Conservation (phyloP, 2,329 filamentous ascomycete genomes). For the Hawksworthiomyces lignivorus region DNA sequence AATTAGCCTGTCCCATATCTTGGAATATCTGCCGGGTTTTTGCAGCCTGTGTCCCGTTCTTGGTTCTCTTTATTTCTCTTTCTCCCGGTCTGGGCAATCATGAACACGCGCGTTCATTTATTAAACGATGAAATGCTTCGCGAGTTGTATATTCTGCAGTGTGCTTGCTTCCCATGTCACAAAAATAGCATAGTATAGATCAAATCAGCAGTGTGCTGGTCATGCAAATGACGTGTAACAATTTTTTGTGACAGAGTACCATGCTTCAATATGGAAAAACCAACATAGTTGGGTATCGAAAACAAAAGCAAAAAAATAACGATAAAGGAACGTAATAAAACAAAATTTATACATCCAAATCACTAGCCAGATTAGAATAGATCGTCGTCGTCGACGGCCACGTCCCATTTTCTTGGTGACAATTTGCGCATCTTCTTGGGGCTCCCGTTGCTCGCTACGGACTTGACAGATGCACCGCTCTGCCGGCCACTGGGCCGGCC, state of each 20-base stretch:
- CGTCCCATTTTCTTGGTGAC: constrained; percentile 40
- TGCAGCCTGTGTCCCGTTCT: neutral
- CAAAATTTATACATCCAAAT: neutral
- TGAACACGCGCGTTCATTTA: neutral
- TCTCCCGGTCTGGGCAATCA: too few relatives aligned
- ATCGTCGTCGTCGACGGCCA: constrained; percentile 30
- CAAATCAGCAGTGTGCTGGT: too few relatives aligned
- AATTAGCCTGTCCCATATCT: too few relatives aligned
- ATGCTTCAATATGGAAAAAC: neutral
- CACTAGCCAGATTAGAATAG: constrained; percentile 20
- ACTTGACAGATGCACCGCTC: constrained; percentile 9
- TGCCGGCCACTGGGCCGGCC: constrained; percentile 9
- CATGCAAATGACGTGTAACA: too few relatives aligned
- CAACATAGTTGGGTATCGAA: constrained; percentile 5
- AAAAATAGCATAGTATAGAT: neutral
- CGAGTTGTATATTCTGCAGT: too few relatives aligned
- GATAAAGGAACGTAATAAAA: neutral
- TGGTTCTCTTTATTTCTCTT: neutral
- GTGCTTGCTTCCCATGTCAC: too few relatives aligned
- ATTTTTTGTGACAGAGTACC: too few relatives aligned
- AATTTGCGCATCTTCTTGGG: constrained; percentile 49
- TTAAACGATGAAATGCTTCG: too few relatives aligned
- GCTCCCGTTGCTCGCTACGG: constrained; percentile 27
- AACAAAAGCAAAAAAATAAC: neutral
- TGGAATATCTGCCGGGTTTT: too few relatives aligned